A percentile compares a stretch with the other conserved stretches of the same genome.
Evolutionary conservation across 768 basidiomycete genomes (phyloP).

Genomic region (Agrocybe pediades): DNA sequence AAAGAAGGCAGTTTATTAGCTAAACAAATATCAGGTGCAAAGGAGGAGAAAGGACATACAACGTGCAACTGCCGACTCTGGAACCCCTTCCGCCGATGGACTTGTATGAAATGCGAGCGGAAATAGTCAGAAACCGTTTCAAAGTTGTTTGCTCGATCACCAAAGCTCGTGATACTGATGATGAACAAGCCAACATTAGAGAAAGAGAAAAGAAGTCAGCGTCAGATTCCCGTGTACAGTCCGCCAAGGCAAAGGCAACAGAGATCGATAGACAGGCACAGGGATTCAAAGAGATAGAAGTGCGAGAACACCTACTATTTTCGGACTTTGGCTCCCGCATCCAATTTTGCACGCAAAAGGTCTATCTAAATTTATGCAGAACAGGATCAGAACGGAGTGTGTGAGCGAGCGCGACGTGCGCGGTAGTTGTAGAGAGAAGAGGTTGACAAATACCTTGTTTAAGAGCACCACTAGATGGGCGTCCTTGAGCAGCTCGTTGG

Average conservation of each 20-base stretch:
- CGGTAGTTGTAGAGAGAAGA: constrained; percentile 6
- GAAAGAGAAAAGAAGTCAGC: not conserved
- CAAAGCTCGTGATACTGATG: constrained; percentile 74
- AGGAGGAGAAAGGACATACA: constrained; percentile 40
- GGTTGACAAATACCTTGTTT: constrained; percentile 62
- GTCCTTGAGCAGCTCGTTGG: constrained; percentile 71
- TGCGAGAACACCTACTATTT: constrained; percentile 68
- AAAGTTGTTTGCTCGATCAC: constrained; percentile 69
- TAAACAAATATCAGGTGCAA: not conserved
- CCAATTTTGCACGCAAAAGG: constrained; percentile 70
- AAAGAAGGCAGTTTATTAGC: not conserved
- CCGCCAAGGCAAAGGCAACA: not conserved
- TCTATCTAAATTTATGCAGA: constrained; percentile 51
- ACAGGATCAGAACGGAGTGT: not conserved
- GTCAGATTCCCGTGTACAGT: not conserved
- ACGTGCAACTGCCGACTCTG: constrained; percentile 62
- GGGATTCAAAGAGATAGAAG: too few species aligned
- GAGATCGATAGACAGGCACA: too few species aligned
- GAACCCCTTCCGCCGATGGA: constrained; percentile 67
- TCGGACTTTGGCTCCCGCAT: constrained; percentile 64
- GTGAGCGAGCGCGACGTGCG: not conserved
- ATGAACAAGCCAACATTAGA: not conserved
- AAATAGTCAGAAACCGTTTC: constrained; percentile 78
- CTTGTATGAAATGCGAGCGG: constrained; percentile 81
- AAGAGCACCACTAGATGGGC: constrained; percentile 76